Conservation (phyloP, 257 asterid genomes). For the Lantana camara region DNA sequence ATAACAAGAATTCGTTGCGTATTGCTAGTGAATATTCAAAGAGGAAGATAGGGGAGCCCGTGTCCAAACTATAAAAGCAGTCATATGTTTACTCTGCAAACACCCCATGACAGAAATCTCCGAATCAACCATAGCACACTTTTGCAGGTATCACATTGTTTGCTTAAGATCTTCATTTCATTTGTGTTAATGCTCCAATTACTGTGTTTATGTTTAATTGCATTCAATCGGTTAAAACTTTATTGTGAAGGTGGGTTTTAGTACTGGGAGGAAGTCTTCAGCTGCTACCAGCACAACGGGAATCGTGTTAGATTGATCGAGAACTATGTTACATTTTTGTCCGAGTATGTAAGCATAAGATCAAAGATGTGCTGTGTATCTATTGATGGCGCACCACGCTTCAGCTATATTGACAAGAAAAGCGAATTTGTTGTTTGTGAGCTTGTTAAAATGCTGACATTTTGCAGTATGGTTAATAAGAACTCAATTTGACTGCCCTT, state of each 20-base stretch:
- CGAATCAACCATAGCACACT: conserved; percentile 6
- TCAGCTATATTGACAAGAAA: neutral
- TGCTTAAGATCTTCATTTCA: neutral
- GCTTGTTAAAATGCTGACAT: neutral
- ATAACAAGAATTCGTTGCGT: conserved; percentile 55
- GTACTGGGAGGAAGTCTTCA: neutral
- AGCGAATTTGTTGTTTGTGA: neutral
- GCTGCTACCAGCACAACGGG: neutral
- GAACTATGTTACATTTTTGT: neutral
- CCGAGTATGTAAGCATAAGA: neutral
- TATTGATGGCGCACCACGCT: neutral
- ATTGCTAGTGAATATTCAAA: conserved; percentile 68
- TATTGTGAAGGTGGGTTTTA: no score
- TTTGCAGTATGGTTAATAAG: no score
- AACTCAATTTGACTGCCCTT: no score
- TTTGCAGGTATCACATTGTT: conserved; percentile 11
- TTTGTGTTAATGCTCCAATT: neutral
- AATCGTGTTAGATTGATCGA: neutral
- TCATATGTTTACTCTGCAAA: neutral
- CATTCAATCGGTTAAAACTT: neutral
- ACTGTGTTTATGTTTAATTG: neutral
- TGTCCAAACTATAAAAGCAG: conserved; percentile 45
- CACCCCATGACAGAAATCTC: neutral
- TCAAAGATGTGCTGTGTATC: neutral
- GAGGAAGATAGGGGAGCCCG: conserved; percentile 46